phyloP scores from a whole-genome alignment of 345 rosid species.

The Salix udensis region DNA sequence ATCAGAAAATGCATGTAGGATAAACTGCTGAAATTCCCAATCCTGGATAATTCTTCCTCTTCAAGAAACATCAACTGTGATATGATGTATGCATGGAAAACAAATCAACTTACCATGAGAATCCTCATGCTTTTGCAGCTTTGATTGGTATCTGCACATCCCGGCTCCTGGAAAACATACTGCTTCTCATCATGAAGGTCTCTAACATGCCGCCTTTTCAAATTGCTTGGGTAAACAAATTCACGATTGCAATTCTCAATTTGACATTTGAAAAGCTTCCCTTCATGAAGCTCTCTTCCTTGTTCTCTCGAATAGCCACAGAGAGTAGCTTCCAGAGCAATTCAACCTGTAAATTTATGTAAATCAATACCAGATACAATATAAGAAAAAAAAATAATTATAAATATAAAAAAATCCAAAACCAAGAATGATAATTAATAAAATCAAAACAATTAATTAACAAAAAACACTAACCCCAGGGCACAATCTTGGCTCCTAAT shows the following conservation, averaged over 20 bases:
- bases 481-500: neutral
- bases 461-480: neutral
- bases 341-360: neutral
- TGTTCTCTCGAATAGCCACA: conserved; percentile 36
- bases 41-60: too few relatives aligned
- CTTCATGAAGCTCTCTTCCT: conserved; percentile 51
- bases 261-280: conserved; percentile 69
- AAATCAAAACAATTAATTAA: neutral
- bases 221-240: conserved; percentile 48
- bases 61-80: neutral
- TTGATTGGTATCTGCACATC: conserved; percentile 61
- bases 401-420: neutral
- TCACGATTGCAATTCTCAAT: conserved; percentile 48
- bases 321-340: neutral
- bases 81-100: neutral
- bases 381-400: neutral
- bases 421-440: neutral
- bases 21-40: neutral
- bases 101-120: conserved; percentile 57
- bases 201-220: conserved; percentile 51
- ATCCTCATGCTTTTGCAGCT: conserved; percentile 59
- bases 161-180: conserved; percentile 56
- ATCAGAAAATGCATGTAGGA: conserved; percentile 7
- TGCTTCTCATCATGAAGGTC: conserved; percentile 46
- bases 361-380: neutral